phyloP scores from a whole-genome alignment of 1,139 yeast genomes.

The Candida sp. region DNA sequence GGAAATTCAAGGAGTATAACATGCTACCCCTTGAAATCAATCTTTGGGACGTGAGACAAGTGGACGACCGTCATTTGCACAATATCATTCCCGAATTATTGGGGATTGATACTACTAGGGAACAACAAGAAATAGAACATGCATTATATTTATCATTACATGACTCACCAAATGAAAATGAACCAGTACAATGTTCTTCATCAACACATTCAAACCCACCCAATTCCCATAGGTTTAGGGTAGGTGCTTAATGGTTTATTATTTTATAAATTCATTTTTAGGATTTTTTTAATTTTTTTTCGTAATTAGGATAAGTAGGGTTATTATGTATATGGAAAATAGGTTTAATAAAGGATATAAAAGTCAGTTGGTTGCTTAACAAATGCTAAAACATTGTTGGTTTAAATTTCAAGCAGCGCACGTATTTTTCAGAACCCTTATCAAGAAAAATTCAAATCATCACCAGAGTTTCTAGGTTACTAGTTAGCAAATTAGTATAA shows the following conservation, averaged over 20 bases:
- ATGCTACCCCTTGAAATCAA: constrained; percentile 31
- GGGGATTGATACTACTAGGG: constrained; percentile 7
- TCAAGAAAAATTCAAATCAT: background rate
- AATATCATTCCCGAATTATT: constrained; percentile 30
- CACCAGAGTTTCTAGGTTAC: background rate
- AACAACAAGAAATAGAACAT: constrained; percentile 4
- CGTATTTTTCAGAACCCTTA: background rate
- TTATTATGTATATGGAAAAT: background rate
- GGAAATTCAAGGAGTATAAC: constrained; percentile 23
- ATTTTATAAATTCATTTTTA: too few species aligned
- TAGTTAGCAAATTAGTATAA: background rate
- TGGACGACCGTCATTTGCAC: constrained; percentile 36
- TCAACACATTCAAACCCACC: constrained; percentile 2
- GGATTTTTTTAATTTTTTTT: background rate
- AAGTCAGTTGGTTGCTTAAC: too few species aligned
- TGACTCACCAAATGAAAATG: constrained; percentile 3
- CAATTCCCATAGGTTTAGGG: constrained; percentile 3
- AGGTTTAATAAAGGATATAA: background rate
- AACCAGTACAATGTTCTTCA: background rate
- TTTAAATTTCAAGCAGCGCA: background rate
- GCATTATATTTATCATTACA: constrained; percentile 9
- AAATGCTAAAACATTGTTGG: background rate
- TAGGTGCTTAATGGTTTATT: too few species aligned
- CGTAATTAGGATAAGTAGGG: background rate
- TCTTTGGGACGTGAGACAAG: constrained; percentile 34